These are phyloP conservation scores for Alternaria incomplexa DNA, from an alignment of 2,329 filamentous ascomycete genomes.

Conservation along the genomic window DNA sequence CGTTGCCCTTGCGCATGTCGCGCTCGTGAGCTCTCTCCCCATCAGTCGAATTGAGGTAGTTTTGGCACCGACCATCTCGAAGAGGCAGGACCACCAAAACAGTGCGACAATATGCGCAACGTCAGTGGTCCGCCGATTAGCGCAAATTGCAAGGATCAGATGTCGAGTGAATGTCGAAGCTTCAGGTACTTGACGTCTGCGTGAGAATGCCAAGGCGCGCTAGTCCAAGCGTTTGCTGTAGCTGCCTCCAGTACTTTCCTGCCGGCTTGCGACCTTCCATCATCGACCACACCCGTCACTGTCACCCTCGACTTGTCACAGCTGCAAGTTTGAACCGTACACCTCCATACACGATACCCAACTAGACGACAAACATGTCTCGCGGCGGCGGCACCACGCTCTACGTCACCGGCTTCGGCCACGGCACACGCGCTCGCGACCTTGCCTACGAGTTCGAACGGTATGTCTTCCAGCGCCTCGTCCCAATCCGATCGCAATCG, in stretches of 20 bases:
- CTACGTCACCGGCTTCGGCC: constrained; percentile 99
- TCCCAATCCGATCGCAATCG: constrained; percentile 38
- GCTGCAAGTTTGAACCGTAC: constrained; percentile 14
- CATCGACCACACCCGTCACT: constrained; percentile 20
- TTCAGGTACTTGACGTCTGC: constrained; percentile 3
- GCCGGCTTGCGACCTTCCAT: constrained; percentile 12
- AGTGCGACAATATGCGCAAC: background rate
- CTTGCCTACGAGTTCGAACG: constrained; percentile 99
- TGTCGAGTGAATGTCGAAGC: background rate
- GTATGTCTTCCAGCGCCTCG: constrained; percentile 72
- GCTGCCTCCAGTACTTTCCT: constrained; percentile 14
- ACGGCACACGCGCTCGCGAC: constrained; percentile 97
- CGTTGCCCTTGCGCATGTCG: background rate
- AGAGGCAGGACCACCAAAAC: background rate
- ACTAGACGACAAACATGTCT: constrained; percentile 69
- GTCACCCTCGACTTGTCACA: constrained; percentile 16
- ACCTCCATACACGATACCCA: constrained; percentile 7
- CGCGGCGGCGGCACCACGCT: constrained; percentile 89
- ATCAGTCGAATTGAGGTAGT: background rate
- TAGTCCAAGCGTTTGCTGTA: constrained; percentile 15
- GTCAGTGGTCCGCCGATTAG: background rate
- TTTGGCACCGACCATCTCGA: background rate
- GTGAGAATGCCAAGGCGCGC: constrained; percentile 13
- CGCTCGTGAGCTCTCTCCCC: background rate
- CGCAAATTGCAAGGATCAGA: background rate